These are phyloP conservation scores for Saturnispora besseyi DNA, from an alignment of 805 yeast genomes.

Conservation along the genomic window DNA sequence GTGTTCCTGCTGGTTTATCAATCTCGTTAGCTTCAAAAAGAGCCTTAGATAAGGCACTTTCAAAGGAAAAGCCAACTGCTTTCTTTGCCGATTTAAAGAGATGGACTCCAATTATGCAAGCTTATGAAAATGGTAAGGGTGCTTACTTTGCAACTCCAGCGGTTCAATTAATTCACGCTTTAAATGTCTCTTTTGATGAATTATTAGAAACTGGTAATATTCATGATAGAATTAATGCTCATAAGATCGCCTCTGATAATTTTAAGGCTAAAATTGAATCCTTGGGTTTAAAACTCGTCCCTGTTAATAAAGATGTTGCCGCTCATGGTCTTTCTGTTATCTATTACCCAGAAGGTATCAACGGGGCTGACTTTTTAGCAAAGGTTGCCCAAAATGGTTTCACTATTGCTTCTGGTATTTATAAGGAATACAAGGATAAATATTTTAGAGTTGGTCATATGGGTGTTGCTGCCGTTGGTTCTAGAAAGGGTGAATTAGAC, in stretches of 20 bases:
- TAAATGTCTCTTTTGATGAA: conserved; percentile 66
- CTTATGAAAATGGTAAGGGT: conserved; percentile 69
- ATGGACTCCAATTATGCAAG: conserved; percentile 85
- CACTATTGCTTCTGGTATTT: conserved; percentile 85
- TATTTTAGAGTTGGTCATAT: conserved; percentile 95
- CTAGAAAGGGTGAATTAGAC: conserved; percentile 45
- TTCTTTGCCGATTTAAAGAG: conserved; percentile 65
- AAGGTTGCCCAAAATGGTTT: conserved; percentile 55
- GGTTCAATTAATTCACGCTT: conserved; percentile 74
- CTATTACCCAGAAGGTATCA: conserved; percentile 68
- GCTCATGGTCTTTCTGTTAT: conserved; percentile 85
- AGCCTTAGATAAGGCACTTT: conserved; percentile 55
- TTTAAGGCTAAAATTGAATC: conserved; percentile 49
- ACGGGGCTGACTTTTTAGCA: conserved; percentile 57
- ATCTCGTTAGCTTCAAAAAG: conserved; percentile 67
- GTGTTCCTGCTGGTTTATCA: conserved; percentile 88
- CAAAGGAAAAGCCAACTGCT: conserved; percentile 38
- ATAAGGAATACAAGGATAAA: conserved; percentile 65
- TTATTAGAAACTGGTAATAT: conserved; percentile 41
- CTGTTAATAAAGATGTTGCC: conserved; percentile 49
- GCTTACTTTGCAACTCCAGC: conserved; percentile 98
- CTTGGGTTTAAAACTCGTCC: conserved; percentile 60
- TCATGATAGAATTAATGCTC: conserved; percentile 53
- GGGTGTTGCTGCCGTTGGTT: conserved; percentile 71
- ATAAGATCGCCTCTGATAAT: conserved; percentile 49